These are phyloP conservation scores for Iberis amara DNA, from an alignment of 441 rosid genomes.

Conservation along the genomic window DNA sequence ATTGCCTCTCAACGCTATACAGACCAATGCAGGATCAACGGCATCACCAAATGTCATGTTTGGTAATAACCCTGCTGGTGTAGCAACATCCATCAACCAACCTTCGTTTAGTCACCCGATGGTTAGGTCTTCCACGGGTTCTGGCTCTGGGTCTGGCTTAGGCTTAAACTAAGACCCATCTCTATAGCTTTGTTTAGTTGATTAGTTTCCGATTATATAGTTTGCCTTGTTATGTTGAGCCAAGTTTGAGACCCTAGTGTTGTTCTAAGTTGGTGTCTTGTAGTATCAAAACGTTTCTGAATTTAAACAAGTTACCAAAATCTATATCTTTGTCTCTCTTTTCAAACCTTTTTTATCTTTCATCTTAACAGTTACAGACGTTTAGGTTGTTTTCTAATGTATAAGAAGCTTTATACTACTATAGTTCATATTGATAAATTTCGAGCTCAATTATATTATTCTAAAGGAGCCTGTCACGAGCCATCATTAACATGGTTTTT, in stretches of 20 bases:
- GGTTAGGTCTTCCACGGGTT: constrained; percentile 31
- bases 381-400: no score
- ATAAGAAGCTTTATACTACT: no score
- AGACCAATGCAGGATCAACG: constrained; percentile 71
- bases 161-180: constrained; percentile 32
- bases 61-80: constrained; percentile 41
- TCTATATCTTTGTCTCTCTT: neutral
- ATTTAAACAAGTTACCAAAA: constrained; percentile 20
- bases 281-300: constrained; percentile 17
- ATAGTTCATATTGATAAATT: no score
- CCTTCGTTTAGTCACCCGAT: constrained; percentile 35
- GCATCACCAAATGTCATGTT: constrained; percentile 56
- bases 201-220: constrained; percentile 18
- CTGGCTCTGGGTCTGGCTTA: constrained; percentile 58
- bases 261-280: constrained; percentile 27
- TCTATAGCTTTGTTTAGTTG: constrained; percentile 23
- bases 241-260: constrained; percentile 28
- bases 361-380: no score
- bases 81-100: constrained; percentile 16
- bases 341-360: neutral
- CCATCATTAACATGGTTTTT: constrained; percentile 9
- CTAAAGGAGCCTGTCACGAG: constrained; percentile 17
- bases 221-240: constrained; percentile 9
- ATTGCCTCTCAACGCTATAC: constrained; percentile 67
- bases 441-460: no score